Base-by-base conservation (phyloP, 805 yeast genomes). In the Metschnikowia orientalis region DNA sequence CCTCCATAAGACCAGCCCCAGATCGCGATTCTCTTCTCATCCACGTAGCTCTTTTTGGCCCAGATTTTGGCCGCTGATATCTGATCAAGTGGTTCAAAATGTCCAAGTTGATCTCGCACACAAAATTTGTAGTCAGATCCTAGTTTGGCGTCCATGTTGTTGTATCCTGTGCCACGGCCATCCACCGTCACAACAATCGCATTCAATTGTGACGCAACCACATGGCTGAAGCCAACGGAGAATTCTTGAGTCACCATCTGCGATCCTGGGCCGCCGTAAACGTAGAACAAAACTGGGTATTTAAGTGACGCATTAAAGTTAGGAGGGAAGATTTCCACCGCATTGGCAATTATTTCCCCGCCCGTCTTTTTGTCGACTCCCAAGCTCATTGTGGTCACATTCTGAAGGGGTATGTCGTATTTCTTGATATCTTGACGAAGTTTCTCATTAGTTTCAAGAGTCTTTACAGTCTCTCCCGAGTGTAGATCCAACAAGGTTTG, bases 1-100 rank as follows among this genome's bases (percentile, higher is more conserved):
- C 97, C 98, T 29, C 98, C 98, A 54, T 90, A 92, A 14, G 95
- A 84, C 98, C 98, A 92, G 6, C 98, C 98, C 90, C 97, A 92
- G 35, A 90, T 75, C 0, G 95, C 94, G 8, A 86, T 78, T 40
- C 75, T 72, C 3, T 70, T 62, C 15, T 64, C 57, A 53, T 89
- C 84, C 25, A 92, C 81, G 50, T 81, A 90, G 2, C 67, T 38
- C 45, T 72, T 74, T 4, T 59, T 29, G 3, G 75, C 69, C 82
- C 92, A 90, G 1, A 68, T 42, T 43, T 76, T 75, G 2, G 95
- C 98, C 4, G 94, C 95, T 0, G 76, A 62, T 23, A 92, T 82
- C 59, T 90, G 97, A 57, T 92, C 98, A 17, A 63, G 61, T 1
- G 92, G 82, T 57, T 92, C 98, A 52, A 71, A 77, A 43, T 78